Percentiles rank a stretch among this genome's conserved stretches.
phyloP scores from a whole-genome alignment of 2,329 filamentous ascomycete genomes.

The Albophoma yamanashiensis region DNA sequence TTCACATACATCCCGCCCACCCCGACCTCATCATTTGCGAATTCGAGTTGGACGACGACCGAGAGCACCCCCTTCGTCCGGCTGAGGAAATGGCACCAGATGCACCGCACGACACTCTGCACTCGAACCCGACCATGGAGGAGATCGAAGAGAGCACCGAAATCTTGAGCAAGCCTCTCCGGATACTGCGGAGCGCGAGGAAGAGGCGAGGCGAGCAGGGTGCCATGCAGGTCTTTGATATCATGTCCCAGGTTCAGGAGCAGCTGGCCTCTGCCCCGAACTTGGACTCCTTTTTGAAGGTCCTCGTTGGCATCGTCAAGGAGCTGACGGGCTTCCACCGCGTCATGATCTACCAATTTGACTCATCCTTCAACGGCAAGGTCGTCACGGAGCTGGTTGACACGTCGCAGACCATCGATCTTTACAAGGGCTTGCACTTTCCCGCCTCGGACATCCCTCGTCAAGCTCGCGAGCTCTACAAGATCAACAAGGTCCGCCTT shows the following conservation, averaged over 20 bases:
- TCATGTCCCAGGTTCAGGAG: conserved; percentile 86
- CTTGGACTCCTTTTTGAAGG: conserved; percentile 65
- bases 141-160: conserved; percentile 69
- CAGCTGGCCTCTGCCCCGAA: conserved; percentile 65
- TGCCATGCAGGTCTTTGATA: conserved; percentile 83
- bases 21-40: conserved; percentile 72
- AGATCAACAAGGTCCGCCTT: conserved; percentile 78
- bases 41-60: conserved; percentile 76
- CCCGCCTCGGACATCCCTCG: conserved; percentile 79
- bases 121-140: conserved; percentile 60
- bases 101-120: conserved; percentile 61
- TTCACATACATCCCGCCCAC: conserved; percentile 62
- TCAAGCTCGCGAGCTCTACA: conserved; percentile 82
- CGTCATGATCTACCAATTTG: conserved; percentile 90
- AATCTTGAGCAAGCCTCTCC: conserved; percentile 64
- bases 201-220: conserved; percentile 68
- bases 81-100: conserved; percentile 48
- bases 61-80: conserved; percentile 55
- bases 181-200: conserved; percentile 63
- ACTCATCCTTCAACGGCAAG: conserved; percentile 69
- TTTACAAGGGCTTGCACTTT: conserved; percentile 83
- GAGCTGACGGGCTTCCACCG: conserved; percentile 86
- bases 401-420: conserved; percentile 64
- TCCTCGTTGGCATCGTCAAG: conserved; percentile 76
- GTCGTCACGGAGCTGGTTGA: conserved; percentile 85